Conservation (phyloP, 1,139 yeast species). For the Casaregolazyma lundiana region DNA sequence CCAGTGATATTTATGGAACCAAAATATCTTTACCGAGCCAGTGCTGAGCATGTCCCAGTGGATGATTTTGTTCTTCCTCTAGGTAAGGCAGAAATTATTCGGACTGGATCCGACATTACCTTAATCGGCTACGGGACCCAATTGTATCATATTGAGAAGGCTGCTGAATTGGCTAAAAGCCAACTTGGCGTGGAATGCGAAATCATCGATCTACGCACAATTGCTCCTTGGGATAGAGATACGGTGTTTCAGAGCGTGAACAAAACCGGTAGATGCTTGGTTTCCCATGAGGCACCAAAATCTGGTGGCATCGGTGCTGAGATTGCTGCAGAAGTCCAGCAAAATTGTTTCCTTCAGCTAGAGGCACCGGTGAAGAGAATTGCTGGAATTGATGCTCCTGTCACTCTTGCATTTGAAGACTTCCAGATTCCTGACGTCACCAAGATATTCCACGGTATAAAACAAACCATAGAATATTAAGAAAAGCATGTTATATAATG, state of each 20-base stretch:
- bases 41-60: conserved; percentile 34
- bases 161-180: conserved; percentile 31
- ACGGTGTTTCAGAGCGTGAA: conserved; percentile 32
- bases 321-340: conserved; percentile 35
- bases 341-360: conserved; percentile 30
- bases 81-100: conserved; percentile 33
- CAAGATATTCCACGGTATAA: conserved; percentile 32
- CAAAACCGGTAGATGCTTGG: conserved; percentile 34
- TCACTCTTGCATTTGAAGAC: conserved; percentile 31
- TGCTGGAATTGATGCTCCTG: conserved; percentile 36
- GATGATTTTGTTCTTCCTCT: conserved; percentile 33
- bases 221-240: conserved; percentile 36
- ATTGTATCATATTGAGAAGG: conserved; percentile 31
- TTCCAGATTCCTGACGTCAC: conserved; percentile 35
- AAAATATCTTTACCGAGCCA: conserved; percentile 34
- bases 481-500: conserved; percentile 26
- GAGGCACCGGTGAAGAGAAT: conserved; percentile 36
- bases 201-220: conserved; percentile 34
- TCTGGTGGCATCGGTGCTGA: conserved; percentile 34
- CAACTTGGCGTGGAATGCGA: conserved; percentile 32
- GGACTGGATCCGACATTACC: conserved; percentile 31
- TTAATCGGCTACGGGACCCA: conserved; percentile 35
- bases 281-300: conserved; percentile 34
- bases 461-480: conserved; percentile 28
- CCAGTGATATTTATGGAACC: conserved; percentile 38